Percentiles rank a stretch among this genome's conserved stretches.
Conservation (phyloP, 768 basidiomycete genomes). For the Cubamyces sp. region DNA sequence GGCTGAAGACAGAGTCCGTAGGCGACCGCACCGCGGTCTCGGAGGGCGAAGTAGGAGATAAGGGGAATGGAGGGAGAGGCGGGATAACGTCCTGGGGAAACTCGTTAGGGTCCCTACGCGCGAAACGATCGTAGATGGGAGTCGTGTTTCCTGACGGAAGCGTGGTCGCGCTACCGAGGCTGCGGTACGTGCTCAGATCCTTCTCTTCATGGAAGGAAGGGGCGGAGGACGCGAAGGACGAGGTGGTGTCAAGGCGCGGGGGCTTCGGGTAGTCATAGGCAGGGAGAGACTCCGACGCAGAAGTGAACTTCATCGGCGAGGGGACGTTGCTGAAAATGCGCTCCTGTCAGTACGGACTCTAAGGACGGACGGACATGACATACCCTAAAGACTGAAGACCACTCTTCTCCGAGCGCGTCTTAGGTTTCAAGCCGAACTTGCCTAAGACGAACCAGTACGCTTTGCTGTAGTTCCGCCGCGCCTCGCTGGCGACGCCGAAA, state of each 20-base stretch:
- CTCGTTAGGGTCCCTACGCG: background rate
- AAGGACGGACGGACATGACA: background rate
- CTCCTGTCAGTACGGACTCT: background rate
- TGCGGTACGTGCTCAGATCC: constrained; percentile 6
- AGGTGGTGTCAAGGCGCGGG: background rate
- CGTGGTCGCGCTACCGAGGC: background rate
- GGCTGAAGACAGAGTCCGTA: constrained; percentile 10
- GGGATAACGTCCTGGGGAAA: constrained; percentile 3
- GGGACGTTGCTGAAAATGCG: background rate
- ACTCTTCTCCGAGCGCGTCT: background rate
- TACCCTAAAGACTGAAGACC: constrained; percentile 2
- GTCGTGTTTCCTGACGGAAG: background rate
- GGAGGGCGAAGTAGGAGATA: background rate
- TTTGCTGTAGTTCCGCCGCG: constrained; percentile 38
- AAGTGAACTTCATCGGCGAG: background rate
- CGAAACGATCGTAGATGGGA: constrained; percentile 16
- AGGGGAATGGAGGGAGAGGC: background rate
- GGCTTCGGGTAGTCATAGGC: constrained; percentile 1
- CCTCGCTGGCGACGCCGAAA: constrained; percentile 27
- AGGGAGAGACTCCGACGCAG: background rate
- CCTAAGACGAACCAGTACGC: constrained; percentile 24
- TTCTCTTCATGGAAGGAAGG: constrained; percentile 5
- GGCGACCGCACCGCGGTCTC: constrained; percentile 1
- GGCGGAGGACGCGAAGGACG: background rate
- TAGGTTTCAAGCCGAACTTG: constrained; percentile 7